Percentiles rank a stretch among this genome's conserved stretches.
These are phyloP conservation scores for Piper longum DNA, from an alignment of 164 flowering plant species.

Conservation along the genomic window DNA sequence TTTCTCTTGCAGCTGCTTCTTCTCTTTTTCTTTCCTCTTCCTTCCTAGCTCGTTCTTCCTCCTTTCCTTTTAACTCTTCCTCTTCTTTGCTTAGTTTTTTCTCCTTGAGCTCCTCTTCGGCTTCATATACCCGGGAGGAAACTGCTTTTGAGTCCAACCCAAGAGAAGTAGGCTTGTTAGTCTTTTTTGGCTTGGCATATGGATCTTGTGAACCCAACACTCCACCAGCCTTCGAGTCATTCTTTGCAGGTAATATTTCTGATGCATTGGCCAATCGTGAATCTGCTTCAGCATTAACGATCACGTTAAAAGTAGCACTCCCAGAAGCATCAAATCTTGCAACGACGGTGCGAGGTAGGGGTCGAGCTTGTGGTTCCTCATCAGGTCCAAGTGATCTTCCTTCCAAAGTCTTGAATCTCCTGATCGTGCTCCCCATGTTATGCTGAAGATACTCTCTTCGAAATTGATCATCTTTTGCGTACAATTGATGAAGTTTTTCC, in stretches of 20 bases:
- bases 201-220: conserved; percentile 22
- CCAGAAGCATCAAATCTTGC: too few relatives aligned
- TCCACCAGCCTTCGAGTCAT: conserved; percentile 11
- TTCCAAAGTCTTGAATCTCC: conserved; percentile 66
- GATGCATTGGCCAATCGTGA: conserved; percentile 13
- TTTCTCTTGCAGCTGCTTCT: conserved; percentile 53
- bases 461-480: conserved; percentile 63
- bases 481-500: conserved; percentile 51
- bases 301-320: conserved; percentile 7
- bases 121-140: conserved; percentile 20
- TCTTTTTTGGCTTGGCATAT: conserved; percentile 18
- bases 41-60: conserved; percentile 7
- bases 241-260: conserved; percentile 4
- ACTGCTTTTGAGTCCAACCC: conserved; percentile 13
- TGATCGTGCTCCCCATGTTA: conserved; percentile 50
- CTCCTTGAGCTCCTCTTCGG: conserved; percentile 16
- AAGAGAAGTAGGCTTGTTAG: conserved; percentile 10
- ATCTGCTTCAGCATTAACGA: conserved; percentile 8
- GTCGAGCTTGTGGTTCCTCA: conserved; percentile 29
- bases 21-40: conserved; percentile 34
- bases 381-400: conserved; percentile 78
- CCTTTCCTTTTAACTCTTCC: conserved; percentile 23
- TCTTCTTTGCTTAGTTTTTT: conserved; percentile 37
- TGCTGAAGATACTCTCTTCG: conserved; percentile 48
- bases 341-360: too few relatives aligned